phyloP scores from a whole-genome alignment of 148 eudicot genomes.

The Polygonum aviculare region DNA sequence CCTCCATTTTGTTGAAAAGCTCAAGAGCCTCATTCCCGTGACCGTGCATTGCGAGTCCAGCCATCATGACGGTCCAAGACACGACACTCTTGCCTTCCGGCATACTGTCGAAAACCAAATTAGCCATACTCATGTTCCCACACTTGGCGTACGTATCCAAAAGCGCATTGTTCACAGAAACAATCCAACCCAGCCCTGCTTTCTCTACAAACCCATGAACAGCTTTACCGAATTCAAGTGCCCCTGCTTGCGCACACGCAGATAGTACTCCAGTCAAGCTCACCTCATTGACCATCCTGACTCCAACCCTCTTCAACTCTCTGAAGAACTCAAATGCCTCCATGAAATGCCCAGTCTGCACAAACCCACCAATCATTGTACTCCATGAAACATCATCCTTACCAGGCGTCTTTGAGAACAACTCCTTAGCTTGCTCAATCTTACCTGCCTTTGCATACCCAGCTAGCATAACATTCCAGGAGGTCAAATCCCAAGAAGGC shows the following conservation, averaged over 20 bases:
- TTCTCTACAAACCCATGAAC: constrained; percentile 51
- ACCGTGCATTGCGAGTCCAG: constrained; percentile 65
- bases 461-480: constrained; percentile 49
- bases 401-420: constrained; percentile 34
- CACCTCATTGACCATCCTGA: constrained; percentile 37
- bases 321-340: constrained; percentile 44
- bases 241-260: constrained; percentile 53
- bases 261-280: constrained; percentile 49
- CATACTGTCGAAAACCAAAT: constrained; percentile 40
- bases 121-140: constrained; percentile 52
- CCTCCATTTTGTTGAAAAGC: constrained; percentile 42
- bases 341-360: constrained; percentile 35
- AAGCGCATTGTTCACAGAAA: constrained; percentile 42
- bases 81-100: constrained; percentile 31
- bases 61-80: constrained; percentile 54
- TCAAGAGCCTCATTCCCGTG: constrained; percentile 35
- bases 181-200: constrained; percentile 29
- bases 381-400: constrained; percentile 69
- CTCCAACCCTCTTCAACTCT: constrained; percentile 27
- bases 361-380: constrained; percentile 47
- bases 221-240: constrained; percentile 36
- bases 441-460: constrained; percentile 43
- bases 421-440: constrained; percentile 28
- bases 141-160: constrained; percentile 48
- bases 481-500: constrained; percentile 34